Conservation (phyloP, 108 stramenopile species). For the Phaeodactylum tricornutum region DNA sequence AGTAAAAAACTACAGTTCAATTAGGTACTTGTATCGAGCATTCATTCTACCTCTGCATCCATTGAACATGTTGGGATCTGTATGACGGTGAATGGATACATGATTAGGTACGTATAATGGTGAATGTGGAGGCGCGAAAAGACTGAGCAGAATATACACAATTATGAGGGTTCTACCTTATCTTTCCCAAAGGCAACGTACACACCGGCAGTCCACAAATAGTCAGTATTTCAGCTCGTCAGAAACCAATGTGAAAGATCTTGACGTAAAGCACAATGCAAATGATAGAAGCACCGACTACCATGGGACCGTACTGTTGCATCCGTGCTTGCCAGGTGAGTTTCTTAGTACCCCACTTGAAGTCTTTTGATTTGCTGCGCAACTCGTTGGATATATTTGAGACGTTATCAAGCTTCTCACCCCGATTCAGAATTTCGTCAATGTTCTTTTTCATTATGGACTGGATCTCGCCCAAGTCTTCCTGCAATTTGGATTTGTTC, state of each 20-base stretch:
- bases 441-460: conserved; percentile 95
- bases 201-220: too few species aligned
- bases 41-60: too few species aligned
- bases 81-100: too few species aligned
- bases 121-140: too few species aligned
- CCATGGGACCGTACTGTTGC: conserved; percentile 80
- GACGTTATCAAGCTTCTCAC: conserved; percentile 84
- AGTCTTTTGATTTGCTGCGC: conserved; percentile 68
- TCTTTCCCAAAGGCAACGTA: too few species aligned
- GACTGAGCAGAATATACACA: too few species aligned
- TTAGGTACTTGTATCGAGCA: too few species aligned
- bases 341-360: conserved; percentile 89
- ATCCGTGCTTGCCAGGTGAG: conserved; percentile 72
- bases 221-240: too few species aligned
- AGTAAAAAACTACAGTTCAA: too few species aligned
- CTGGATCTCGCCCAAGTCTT: conserved; percentile 93
- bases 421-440: conserved; percentile 79
- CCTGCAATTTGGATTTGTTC: conserved; percentile 76
- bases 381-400: conserved; percentile 59
- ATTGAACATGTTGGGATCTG: too few species aligned
- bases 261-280: conserved; percentile 75
- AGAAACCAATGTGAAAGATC: conserved; percentile 37
- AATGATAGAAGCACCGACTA: conserved; percentile 40
- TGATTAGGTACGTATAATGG: too few species aligned
- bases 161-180: too few species aligned